Evolutionary conservation across 73 alveolate species (phyloP).

Genomic region (Tetrahymena elliotti): DNA sequence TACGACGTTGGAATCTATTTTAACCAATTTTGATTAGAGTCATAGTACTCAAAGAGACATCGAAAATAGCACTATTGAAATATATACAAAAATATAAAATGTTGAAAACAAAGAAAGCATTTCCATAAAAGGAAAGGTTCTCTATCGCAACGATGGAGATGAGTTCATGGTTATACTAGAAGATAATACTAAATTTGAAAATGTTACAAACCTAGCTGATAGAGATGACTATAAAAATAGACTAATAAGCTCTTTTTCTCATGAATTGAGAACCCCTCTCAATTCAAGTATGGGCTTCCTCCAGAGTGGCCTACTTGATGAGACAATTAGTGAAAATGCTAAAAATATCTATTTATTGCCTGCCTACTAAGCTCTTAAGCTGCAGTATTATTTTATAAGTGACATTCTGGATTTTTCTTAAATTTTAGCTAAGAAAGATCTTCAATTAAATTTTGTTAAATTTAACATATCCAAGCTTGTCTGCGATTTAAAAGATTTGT

Average conservation of each 20-base stretch:
- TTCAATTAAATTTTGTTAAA: conserved; percentile 9
- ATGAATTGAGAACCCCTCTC: conserved; percentile 35
- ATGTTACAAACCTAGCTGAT: conserved; percentile 9
- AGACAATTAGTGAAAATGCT: neutral
- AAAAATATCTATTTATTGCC: conserved; percentile 20
- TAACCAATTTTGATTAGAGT: neutral
- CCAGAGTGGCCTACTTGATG: conserved; percentile 5
- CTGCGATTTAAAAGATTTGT: conserved; percentile 8
- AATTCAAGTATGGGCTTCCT: conserved; percentile 18
- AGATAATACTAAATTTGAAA: conserved; percentile 21
- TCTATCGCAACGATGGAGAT: neutral
- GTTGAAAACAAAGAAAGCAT: neutral
- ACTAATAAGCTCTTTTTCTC: conserved; percentile 31
- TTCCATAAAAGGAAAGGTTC: neutral
- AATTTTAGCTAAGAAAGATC: conserved; percentile 9
- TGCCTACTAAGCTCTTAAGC: conserved; percentile 6
- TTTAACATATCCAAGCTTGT: conserved; percentile 12
- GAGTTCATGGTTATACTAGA: conserved; percentile 20
- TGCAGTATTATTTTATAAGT: conserved; percentile 22
- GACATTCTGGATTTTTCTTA: conserved; percentile 37
- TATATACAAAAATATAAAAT: neutral
- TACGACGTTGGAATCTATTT: neutral
- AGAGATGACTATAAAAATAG: conserved; percentile 9
- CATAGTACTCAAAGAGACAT: neutral
- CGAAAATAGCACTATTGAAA: neutral